These are phyloP conservation scores for Epichloe baconii DNA, from an alignment of 2,329 filamentous ascomycete species.

Conservation along the genomic window DNA sequence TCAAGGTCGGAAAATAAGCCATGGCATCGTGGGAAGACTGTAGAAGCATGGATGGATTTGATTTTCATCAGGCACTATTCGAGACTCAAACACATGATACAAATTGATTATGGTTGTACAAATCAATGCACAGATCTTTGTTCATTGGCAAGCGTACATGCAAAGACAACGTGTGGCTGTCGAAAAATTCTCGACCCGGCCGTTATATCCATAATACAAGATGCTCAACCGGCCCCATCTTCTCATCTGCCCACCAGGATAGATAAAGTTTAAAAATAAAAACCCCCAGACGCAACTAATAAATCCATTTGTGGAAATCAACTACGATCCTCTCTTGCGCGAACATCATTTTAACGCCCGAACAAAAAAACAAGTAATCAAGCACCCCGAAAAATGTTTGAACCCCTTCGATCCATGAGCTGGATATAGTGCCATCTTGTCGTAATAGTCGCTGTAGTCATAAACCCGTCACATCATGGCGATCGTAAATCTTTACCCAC, in stretches of 20 bases:
- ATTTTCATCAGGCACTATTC: neutral
- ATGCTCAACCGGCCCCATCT: neutral
- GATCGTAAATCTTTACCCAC: conserved; percentile 2
- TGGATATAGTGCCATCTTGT: neutral
- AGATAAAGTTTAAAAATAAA: neutral
- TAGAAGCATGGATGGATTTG: neutral
- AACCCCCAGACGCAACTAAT: neutral
- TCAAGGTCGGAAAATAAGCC: neutral
- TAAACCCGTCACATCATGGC: conserved; percentile 5
- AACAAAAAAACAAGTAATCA: neutral
- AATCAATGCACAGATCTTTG: neutral
- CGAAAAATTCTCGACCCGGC: neutral
- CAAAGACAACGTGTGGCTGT: neutral
- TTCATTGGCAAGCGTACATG: neutral
- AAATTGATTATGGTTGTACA: neutral
- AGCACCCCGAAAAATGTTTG: neutral
- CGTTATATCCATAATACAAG: conserved; percentile 8
- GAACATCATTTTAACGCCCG: neutral
- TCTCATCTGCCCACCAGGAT: neutral
- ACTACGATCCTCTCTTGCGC: neutral
- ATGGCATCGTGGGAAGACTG: neutral
- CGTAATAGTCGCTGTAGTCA: conserved; percentile 5
- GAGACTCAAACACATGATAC: neutral
- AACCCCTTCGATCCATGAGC: neutral
- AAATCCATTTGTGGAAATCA: neutral